Conservation (phyloP, 805 yeast genomes). For the Candida awuae region DNA sequence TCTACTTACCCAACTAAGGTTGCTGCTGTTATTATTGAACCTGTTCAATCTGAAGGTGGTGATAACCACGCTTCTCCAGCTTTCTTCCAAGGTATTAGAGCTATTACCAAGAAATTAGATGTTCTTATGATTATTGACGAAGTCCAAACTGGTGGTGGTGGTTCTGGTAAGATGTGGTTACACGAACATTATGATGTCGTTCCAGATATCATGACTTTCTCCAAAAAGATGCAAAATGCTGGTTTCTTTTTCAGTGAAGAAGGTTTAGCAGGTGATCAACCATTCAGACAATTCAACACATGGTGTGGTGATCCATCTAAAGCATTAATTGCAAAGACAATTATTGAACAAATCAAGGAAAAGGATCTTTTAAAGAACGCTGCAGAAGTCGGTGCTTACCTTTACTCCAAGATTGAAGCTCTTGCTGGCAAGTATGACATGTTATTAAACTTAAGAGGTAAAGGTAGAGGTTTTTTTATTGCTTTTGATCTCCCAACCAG, state of each 20-base stretch:
- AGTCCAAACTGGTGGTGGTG: constrained; percentile 71
- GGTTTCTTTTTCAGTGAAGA: constrained; percentile 61
- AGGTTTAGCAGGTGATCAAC: constrained; percentile 47
- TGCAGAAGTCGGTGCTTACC: constrained; percentile 45
- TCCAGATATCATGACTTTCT: constrained; percentile 63
- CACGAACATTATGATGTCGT: constrained; percentile 60
- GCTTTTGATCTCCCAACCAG: constrained; percentile 50
- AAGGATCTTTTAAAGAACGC: constrained; percentile 42
- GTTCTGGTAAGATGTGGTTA: constrained; percentile 66
- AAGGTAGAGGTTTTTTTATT: constrained; percentile 54
- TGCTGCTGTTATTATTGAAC: constrained; percentile 50
- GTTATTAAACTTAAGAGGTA: constrained; percentile 50
- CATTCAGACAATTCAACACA: constrained; percentile 68
- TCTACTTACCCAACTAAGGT: constrained; percentile 34
- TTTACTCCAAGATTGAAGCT: constrained; percentile 36
- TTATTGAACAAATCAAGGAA: constrained; percentile 45
- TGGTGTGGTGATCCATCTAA: constrained; percentile 75
- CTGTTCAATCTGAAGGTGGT: constrained; percentile 71
- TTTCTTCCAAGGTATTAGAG: constrained; percentile 58
- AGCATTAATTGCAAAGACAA: constrained; percentile 55
- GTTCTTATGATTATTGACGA: constrained; percentile 60
- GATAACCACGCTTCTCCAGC: constrained; percentile 60
- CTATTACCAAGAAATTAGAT: constrained; percentile 47
- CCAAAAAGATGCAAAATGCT: constrained; percentile 67
- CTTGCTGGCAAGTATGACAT: constrained; percentile 32